Conservation (phyloP, 495 filamentous ascomycete species). For the Neurospora africana region DNA sequence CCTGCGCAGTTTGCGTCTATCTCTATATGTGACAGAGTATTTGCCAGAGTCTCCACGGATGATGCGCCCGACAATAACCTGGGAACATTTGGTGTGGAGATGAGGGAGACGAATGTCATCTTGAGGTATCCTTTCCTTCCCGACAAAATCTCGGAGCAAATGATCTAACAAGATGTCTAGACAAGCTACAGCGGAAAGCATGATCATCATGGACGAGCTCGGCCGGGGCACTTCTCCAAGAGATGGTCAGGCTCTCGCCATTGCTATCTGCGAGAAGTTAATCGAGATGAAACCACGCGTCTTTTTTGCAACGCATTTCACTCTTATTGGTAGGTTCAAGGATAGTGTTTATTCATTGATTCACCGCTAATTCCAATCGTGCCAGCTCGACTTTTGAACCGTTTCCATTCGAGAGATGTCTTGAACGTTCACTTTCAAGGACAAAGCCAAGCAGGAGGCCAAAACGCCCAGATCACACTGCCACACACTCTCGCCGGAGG, state of each 20-base stretch:
- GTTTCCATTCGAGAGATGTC: constrained; percentile 55
- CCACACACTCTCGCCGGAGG: constrained; percentile 71
- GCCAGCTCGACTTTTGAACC: constrained; percentile 53
- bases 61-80: constrained; percentile 87
- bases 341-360: not conserved
- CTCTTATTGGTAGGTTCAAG: constrained; percentile 47
- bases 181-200: constrained; percentile 61
- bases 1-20: constrained; percentile 77
- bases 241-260: constrained; percentile 82
- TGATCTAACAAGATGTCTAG: constrained; percentile 17
- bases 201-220: constrained; percentile 87
- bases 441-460: constrained; percentile 38
- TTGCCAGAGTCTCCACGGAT: constrained; percentile 75
- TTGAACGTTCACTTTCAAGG: constrained; percentile 73
- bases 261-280: constrained; percentile 78
- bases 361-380: not conserved
- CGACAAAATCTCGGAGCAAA: constrained; percentile 35
- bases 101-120: constrained; percentile 93
- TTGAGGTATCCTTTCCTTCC: constrained; percentile 35
- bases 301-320: constrained; percentile 92
- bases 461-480: constrained; percentile 56
- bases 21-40: constrained; percentile 70
- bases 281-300: constrained; percentile 65
- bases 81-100: constrained; percentile 88
- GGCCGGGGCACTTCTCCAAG: constrained; percentile 83